phyloP scores from a whole-genome alignment of 1,139 yeast species.

The Taphrina deformans region DNA sequence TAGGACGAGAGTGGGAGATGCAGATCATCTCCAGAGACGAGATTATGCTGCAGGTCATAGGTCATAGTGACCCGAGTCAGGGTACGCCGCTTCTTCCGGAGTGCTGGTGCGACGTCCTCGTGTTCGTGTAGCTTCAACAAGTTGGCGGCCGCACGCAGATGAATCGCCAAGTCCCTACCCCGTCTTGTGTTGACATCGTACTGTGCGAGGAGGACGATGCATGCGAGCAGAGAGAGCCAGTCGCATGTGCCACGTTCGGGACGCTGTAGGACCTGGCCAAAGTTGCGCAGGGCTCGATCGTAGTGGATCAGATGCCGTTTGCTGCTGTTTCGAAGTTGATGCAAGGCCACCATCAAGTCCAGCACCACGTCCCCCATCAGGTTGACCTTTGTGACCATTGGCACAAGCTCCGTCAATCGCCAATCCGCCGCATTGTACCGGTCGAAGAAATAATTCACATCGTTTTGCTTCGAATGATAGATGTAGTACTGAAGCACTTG shows the following conservation, averaged over 20 bases:
- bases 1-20: neutral
- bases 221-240: constrained; percentile 1
- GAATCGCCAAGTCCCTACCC: neutral
- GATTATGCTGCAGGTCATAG: constrained; percentile 4
- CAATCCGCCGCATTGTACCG: neutral
- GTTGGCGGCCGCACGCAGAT: constrained; percentile 14
- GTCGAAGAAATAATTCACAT: constrained; percentile 10
- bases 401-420: neutral
- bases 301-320: neutral
- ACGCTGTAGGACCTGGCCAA: neutral
- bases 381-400: neutral
- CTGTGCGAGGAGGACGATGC: constrained; percentile 6
- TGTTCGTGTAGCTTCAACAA: neutral
- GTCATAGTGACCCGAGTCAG: neutral
- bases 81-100: neutral
- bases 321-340: neutral
- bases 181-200: neutral
- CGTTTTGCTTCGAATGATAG: neutral
- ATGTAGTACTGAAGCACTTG: neutral
- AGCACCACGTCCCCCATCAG: neutral
- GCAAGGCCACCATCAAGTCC: neutral
- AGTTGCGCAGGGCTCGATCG: neutral
- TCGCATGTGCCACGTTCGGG: neutral
- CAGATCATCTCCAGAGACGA: neutral
- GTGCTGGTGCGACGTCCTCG: neutral